These are phyloP conservation scores for Karstenula rhodostoma DNA, from an alignment of 2,329 filamentous ascomycete species.

Conservation along the genomic window DNA sequence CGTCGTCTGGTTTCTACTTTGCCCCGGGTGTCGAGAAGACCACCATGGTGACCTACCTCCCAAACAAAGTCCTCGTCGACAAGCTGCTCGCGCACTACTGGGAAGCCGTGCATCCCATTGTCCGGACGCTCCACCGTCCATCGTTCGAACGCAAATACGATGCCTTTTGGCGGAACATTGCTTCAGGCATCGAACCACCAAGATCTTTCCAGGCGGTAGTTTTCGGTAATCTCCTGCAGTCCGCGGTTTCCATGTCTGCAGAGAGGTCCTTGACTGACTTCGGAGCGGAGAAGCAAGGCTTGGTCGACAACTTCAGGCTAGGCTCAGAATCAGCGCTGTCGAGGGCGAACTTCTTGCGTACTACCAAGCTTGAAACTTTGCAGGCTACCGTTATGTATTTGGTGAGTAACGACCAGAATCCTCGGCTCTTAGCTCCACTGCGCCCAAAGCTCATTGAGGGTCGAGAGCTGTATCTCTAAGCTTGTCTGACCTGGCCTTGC, in stretches of 20 bases:
- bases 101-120: conserved; percentile 71
- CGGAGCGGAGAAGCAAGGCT: conserved; percentile 62
- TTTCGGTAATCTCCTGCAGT: conserved; percentile 74
- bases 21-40: conserved; percentile 56
- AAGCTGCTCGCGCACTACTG: conserved; percentile 73
- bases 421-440: neutral
- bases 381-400: conserved; percentile 81
- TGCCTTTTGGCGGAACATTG: conserved; percentile 70
- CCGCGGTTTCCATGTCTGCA: conserved; percentile 71
- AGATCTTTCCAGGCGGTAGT: conserved; percentile 72
- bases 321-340: conserved; percentile 73
- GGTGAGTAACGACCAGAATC: conserved; percentile 54
- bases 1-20: conserved; percentile 73
- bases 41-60: conserved; percentile 67
- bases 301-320: conserved; percentile 64
- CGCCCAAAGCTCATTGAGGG: conserved; percentile 8
- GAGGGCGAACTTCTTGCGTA: conserved; percentile 74
- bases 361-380: conserved; percentile 75
- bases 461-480: neutral
- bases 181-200: conserved; percentile 67
- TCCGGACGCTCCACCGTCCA: conserved; percentile 71
- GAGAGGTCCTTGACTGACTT: conserved; percentile 61
- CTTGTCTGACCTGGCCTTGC: conserved; percentile 51
- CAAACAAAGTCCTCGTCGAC: conserved; percentile 65
- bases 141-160: conserved; percentile 72